These are phyloP conservation scores for Penicillium palitans DNA, from an alignment of 2,329 filamentous ascomycete genomes.

Conservation along the genomic window DNA sequence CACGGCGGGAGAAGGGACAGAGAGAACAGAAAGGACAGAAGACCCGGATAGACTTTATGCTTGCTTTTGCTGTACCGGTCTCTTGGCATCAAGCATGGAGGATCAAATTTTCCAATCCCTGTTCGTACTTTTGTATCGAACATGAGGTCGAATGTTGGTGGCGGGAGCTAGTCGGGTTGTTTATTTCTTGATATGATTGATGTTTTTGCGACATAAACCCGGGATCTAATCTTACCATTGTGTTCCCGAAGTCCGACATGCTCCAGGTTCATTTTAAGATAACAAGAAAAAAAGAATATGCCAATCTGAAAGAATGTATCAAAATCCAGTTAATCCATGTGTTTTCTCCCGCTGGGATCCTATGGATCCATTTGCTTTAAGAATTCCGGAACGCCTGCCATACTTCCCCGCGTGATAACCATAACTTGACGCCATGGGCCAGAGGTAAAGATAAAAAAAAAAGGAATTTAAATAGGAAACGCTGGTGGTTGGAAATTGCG, in stretches of 20 bases:
- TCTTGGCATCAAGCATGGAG: neutral
- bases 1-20: neutral
- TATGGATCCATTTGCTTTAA: neutral
- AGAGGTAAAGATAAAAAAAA: neutral
- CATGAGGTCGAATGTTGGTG: neutral
- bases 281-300: neutral
- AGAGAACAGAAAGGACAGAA: neutral
- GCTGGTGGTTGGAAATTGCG: neutral
- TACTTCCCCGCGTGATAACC: neutral
- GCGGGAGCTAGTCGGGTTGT: neutral
- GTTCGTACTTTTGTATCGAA: neutral
- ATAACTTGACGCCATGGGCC: neutral
- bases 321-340: neutral
- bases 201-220: neutral
- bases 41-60: neutral
- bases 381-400: slow-evolving; percentile 1
- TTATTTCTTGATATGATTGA: neutral
- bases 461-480: neutral
- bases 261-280: neutral
- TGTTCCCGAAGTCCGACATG: neutral
- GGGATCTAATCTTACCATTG: neutral
- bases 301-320: neutral
- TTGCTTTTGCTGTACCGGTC: neutral
- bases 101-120: neutral
- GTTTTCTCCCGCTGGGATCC: neutral